phyloP scores from a whole-genome alignment of 1,284 basidiomycete species.

The Ganoderma lucidum region DNA sequence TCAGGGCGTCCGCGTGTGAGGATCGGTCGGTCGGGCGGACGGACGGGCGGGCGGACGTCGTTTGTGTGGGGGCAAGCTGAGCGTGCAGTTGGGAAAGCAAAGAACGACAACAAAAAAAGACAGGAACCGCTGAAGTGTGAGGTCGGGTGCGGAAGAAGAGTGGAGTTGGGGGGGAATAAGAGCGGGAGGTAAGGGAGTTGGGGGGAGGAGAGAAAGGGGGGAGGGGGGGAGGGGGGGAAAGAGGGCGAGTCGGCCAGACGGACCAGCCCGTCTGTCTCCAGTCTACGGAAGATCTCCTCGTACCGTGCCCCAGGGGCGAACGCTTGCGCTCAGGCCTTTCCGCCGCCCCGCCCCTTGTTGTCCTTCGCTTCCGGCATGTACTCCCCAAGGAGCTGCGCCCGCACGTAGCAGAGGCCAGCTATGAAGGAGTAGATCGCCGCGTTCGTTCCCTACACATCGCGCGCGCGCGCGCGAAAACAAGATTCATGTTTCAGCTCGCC shows the following conservation, averaged over 20 bases:
- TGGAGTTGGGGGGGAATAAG: slow-evolving; percentile 7
- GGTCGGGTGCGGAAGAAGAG: slow-evolving; percentile 23
- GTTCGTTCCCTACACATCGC: slow-evolving; percentile 70
- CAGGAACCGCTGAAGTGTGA: slow-evolving; percentile 19
- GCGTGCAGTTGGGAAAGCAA: slow-evolving; percentile 34
- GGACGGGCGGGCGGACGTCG: slow-evolving; percentile 6
- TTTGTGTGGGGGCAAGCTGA: slow-evolving; percentile 21
- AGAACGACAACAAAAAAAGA: slow-evolving; percentile 34
- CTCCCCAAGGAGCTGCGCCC: slow-evolving; percentile 72
- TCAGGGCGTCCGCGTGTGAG: too few relatives aligned
- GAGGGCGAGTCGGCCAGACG: slow-evolving; percentile 34
- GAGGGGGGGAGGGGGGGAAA: slow-evolving; percentile 16
- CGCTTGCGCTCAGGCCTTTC: slow-evolving; percentile 55
- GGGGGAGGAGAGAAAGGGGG: slow-evolving; percentile 14
- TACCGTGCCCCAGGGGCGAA: slow-evolving; percentile 34
- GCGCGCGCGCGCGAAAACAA: background rate
- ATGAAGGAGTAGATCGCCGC: slow-evolving; percentile 76
- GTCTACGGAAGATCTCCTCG: slow-evolving; percentile 33
- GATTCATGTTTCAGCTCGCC: slow-evolving; percentile 12
- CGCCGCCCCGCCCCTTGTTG: slow-evolving; percentile 66
- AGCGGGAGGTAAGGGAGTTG: slow-evolving; percentile 1
- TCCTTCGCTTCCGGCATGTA: slow-evolving; percentile 69
- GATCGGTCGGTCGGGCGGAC: slow-evolving; percentile 2
- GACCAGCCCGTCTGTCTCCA: slow-evolving; percentile 38
- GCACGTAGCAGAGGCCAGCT: slow-evolving; percentile 69